These are phyloP conservation scores for Cryptosporidium viatorum DNA, from an alignment of 169 alveolate species.

Conservation along the genomic window DNA sequence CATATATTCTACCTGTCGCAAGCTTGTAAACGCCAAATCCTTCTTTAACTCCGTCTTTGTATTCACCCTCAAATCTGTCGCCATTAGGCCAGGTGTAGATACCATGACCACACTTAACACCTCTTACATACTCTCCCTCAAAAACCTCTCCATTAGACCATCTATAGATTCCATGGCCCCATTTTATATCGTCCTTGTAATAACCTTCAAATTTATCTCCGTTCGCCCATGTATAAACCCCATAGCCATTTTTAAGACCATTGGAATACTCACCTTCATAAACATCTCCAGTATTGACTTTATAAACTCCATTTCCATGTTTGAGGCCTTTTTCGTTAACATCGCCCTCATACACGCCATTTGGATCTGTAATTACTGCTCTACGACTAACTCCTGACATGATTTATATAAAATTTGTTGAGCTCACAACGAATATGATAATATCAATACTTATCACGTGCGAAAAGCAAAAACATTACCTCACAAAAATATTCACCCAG, in stretches of 20 bases:
- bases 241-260: conserved; percentile 92
- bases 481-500: conserved; percentile 50
- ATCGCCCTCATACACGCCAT: conserved; percentile 74
- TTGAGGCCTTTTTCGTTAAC: conserved; percentile 73
- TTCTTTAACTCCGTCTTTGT: conserved; percentile 77
- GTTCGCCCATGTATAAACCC: conserved; percentile 90
- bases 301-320: conserved; percentile 78
- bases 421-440: conserved; percentile 53
- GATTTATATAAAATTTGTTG: conserved; percentile 37
- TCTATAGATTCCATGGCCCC: conserved; percentile 94
- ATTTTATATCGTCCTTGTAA: conserved; percentile 92
- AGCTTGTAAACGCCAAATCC: conserved; percentile 78
- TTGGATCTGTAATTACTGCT: conserved; percentile 75
- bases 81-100: conserved; percentile 79
- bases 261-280: conserved; percentile 93
- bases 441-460: conserved; percentile 17
- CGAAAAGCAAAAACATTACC: conserved; percentile 59
- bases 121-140: conserved; percentile 80
- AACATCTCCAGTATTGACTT: conserved; percentile 86
- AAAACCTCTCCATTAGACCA: conserved; percentile 79
- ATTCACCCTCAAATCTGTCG: conserved; percentile 80
- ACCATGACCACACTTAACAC: conserved; percentile 83
- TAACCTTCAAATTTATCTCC: conserved; percentile 95
- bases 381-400: conserved; percentile 76
- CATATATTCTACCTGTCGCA: conserved; percentile 79